A percentile compares a stretch with the other conserved stretches of the same genome.
phyloP scores from a whole-genome alignment of 1,284 basidiomycete species.

The Phaffia rhodozyma region DNA sequence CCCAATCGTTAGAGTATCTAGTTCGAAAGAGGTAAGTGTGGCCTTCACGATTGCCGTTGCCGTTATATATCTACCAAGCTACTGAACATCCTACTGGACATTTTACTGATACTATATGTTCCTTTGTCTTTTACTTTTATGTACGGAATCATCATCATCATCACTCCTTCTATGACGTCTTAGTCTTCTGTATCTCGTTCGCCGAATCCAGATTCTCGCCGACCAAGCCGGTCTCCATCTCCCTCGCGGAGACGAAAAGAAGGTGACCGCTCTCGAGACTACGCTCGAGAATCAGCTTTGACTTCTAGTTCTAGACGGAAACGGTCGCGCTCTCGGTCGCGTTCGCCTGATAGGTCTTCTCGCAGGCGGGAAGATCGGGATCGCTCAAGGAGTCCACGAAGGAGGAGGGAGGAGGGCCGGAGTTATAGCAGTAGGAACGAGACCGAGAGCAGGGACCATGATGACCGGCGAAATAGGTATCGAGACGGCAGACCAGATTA shows the following conservation, averaged over 20 bases:
- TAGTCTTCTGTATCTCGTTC: neutral
- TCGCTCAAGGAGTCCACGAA: conserved; percentile 17
- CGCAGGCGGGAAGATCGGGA: conserved; percentile 20
- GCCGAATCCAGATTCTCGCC: neutral
- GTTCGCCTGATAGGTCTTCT: neutral
- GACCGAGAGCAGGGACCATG: neutral
- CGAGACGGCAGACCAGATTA: conserved; percentile 24
- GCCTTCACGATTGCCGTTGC: conserved; percentile 5
- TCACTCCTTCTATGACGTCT: conserved; percentile 2
- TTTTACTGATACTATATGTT: conserved; percentile 3
- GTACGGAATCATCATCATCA: neutral
- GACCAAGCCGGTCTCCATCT: neutral
- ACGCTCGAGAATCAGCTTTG: neutral
- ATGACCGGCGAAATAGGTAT: conserved; percentile 22
- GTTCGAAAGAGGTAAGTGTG: conserved; percentile 20
- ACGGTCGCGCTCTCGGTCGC: neutral
- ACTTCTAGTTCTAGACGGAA: neutral
- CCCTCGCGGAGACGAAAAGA: neutral
- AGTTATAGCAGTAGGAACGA: conserved; percentile 22
- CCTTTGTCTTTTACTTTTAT: neutral
- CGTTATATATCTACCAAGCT: neutral
- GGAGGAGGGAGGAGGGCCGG: conserved; percentile 26
- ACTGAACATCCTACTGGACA: too few species aligned
- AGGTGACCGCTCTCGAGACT: neutral
- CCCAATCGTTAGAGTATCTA: conserved; percentile 55